Evolutionary conservation across 257 asterid species (phyloP).

Genomic region (Penstemon davidsonii): DNA sequence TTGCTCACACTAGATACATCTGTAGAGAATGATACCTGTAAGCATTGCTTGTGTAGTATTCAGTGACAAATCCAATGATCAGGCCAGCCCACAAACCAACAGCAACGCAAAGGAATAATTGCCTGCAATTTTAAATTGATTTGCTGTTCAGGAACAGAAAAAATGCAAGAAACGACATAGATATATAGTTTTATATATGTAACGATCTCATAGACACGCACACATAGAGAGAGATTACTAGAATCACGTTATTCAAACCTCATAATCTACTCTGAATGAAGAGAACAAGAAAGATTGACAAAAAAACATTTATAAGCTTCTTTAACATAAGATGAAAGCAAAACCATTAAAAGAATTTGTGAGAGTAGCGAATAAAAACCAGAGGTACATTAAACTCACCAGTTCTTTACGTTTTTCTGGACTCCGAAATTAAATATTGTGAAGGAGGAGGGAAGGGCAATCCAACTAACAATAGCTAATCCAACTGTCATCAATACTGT

Average conservation of each 20-base stretch:
- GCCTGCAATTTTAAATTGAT: conserved; percentile 41
- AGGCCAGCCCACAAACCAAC: conserved; percentile 71
- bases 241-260: background rate
- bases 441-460: conserved; percentile 51
- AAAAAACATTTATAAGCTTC: background rate
- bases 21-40: conserved; percentile 39
- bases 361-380: background rate
- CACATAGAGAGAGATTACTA: background rate
- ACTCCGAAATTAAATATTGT: conserved; percentile 50
- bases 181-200: background rate
- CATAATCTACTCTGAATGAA: background rate
- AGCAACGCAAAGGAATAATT: conserved; percentile 53
- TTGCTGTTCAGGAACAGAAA: background rate
- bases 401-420: conserved; percentile 45
- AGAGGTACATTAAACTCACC: conserved; percentile 34
- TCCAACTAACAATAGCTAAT: conserved; percentile 46
- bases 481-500: conserved; percentile 54
- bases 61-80: conserved; percentile 53
- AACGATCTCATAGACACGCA: background rate
- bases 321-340: background rate
- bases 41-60: conserved; percentile 61
- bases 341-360: background rate
- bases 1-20: background rate
- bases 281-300: background rate
- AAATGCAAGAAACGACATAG: conserved; percentile 1